These are phyloP conservation scores for Margaritispora aquatica DNA, from an alignment of 495 filamentous ascomycete species.

Conservation along the genomic window DNA sequence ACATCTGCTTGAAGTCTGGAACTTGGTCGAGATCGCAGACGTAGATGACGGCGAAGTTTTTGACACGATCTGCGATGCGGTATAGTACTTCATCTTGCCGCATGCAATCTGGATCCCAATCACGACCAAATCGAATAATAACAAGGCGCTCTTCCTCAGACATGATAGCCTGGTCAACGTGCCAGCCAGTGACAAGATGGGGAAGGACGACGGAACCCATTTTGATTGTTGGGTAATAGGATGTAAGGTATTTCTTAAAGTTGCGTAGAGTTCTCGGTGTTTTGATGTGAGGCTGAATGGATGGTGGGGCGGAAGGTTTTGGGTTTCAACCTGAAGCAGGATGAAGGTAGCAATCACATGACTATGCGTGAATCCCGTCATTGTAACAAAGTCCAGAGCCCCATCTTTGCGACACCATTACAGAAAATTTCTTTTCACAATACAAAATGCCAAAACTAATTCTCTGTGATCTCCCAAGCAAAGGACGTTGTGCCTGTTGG, in stretches of 20 bases:
- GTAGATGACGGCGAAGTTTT: constrained; percentile 92
- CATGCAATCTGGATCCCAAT: constrained; percentile 75
- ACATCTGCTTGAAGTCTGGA: constrained; percentile 97
- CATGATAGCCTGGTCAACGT: constrained; percentile 90
- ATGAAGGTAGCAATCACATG: too few relatives aligned
- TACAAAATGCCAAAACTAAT: constrained; percentile 24
- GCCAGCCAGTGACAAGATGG: constrained; percentile 90
- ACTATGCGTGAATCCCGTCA: too few relatives aligned
- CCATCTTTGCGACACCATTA: too few relatives aligned
- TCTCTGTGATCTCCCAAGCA: constrained; percentile 53
- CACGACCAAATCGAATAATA: constrained; percentile 88
- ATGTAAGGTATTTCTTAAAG: background rate
- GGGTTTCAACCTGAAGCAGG: too few relatives aligned
- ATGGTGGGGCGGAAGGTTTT: too few relatives aligned
- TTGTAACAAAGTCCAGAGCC: too few relatives aligned
- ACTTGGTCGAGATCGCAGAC: constrained; percentile 95
- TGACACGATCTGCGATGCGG: constrained; percentile 75
- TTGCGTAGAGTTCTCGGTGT: background rate
- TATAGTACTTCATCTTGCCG: constrained; percentile 92
- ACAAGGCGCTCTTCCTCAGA: constrained; percentile 92
- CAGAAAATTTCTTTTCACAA: background rate
- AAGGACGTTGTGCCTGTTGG: constrained; percentile 39
- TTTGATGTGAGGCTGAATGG: background rate
- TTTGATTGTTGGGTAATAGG: background rate
- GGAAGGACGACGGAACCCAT: constrained; percentile 95